Evolutionary conservation across 164 flowering plant species (phyloP), one percentile per base, ranked within the genome.

Genomic region (Pachysandra terminalis): DNA sequence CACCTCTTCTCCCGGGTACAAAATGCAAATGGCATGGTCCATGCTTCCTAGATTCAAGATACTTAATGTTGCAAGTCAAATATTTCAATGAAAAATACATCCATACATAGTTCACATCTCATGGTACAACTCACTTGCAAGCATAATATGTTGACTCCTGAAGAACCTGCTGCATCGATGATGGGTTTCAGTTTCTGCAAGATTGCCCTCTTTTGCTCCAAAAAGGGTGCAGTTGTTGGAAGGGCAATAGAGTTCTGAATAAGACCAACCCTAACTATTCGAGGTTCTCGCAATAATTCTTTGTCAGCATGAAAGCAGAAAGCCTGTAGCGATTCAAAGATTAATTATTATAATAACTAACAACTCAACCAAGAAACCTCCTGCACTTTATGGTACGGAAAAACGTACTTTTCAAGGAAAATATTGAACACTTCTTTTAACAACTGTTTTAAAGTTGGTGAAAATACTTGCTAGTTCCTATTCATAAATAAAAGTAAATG

Each of bases 11-110:
- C 99, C 35, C 99, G 82, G 5, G 99, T 95, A 76, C 99, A 95
- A 74, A 95, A 91, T 59, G 90, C 99, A 82, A 95, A 95, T 22
- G 97, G 99, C 97, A 92, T 95, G 70, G 71, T 90, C 99, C 97
- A 92, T 62, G 94, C 94, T 76, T 95, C 99, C 98, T 94, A 81
- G 35, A 69, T 65, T 55, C 24, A 59, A 35, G 70, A 21, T 41
- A 48, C 0, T 48, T 28, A 66, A 4, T 27, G 28, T 19, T 48
- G 22, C 32, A 8, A 48, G 23, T 35, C 32, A 12, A 1, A 28
- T 9, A 49, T 45, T 24, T 9, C 22, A 5, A 59, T 54, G 26
- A 24, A 24, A 66, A 56, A 55, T 32, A 22, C 21, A 54, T 16
- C 53, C 14, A 58, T 16, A 14, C 10, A 56, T 19, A 15, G 19